Percentiles rank a stretch among this genome's conserved stretches.
Evolutionary conservation across 129 eudicot genomes (phyloP).

Genomic region (Daucus carota): DH1_v3.0 NC_030384.2:47304501-47305000

Average conservation of each 20-base stretch:
- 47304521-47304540: conserved; percentile 28
- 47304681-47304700: conserved; percentile 48
- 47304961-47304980: neutral
- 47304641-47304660: conserved; percentile 29
- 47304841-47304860: neutral
- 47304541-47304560: neutral
- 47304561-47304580: neutral
- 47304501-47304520: conserved; percentile 26
- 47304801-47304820: conserved; percentile 31
- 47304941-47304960: neutral
- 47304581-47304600: neutral
- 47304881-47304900: neutral
- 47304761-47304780: conserved; percentile 76
- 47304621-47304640: conserved; percentile 39
- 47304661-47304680: conserved; percentile 40
- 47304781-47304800: conserved; percentile 58
- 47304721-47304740: conserved; percentile 60
- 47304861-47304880: neutral
- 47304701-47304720: conserved; percentile 64
- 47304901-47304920: neutral
- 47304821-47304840: conserved; percentile 1
- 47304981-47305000: neutral
- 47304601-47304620: conserved; percentile 1
- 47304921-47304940: too few relatives aligned
- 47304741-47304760: conserved; percentile 42